Evolutionary conservation across 495 filamentous ascomycete genomes (phyloP), one percentile per base, ranked within the genome.

Genomic region (Trichoderma reesei): DNA sequence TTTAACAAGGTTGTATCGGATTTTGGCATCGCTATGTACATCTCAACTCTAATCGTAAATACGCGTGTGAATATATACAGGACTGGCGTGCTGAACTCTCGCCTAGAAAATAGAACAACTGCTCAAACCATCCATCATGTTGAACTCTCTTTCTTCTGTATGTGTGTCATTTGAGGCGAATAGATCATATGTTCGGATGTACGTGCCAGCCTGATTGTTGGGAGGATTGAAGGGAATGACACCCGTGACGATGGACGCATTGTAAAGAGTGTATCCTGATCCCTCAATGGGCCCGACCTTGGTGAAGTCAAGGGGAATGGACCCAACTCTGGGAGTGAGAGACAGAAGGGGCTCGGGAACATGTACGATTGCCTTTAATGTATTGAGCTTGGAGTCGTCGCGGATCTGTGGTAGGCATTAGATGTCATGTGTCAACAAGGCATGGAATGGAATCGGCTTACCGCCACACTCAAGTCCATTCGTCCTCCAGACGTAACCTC

Each of bases 91-190:
- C 38, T 39, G 3, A 1, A 3, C 38, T 26, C 26, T n/a, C 41
- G 39, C 69, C 26, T 9, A 70, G 46, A 66, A 38, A 8, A 20
- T 48, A 16, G 54, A 16, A 41, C 10, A 39, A 14, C 48, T 44
- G 41, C 41, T 41, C 20, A 37, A 20, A 37, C 39, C 41, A 34
- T 61, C 26, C 37, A 64, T 39, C 39, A 36, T 64, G 41, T 64
- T 60, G 64, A 63, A 56, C 5, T 56, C 51, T 13, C 51, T 56
- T 10, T 56, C 26, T 33, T 33, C 31, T 9, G 20, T 56, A 34
- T 56, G 51, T 60, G 66, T 66, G 64, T 62, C 48, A 62, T 36
- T 36, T 39, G 59, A 48, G 44, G 59, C 59, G 26, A 37, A 65
- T 37, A 42, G 11, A 36, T 54, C 42, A 18, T 10, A 61, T 20